Evolutionary conservation across 257 asterid species (phyloP).

Genomic region (Dorcoceras hygrometricum): DNA sequence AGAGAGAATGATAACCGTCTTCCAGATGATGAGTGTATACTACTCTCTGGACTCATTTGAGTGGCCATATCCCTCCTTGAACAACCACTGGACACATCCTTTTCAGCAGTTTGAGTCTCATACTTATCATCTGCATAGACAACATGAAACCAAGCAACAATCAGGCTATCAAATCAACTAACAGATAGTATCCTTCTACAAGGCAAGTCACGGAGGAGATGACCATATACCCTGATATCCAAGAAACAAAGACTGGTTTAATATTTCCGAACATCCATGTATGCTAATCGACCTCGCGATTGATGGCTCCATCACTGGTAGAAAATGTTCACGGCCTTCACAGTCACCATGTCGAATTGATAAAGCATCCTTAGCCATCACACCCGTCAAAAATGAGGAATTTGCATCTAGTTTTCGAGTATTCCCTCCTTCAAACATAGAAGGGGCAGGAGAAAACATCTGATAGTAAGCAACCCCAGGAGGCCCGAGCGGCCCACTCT

Average conservation of each 20-base stretch:
- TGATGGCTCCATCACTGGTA: conserved; percentile 49
- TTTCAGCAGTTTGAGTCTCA: conserved; percentile 34
- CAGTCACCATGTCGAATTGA: conserved; percentile 42
- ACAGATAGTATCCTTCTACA: background rate
- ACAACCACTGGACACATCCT: conserved; percentile 44
- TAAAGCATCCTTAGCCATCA: conserved; percentile 55
- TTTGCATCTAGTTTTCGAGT: conserved; percentile 37
- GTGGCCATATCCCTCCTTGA: conserved; percentile 96
- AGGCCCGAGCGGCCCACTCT: conserved; percentile 96
- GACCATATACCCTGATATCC: conserved; percentile 45
- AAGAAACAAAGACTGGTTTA: conserved; percentile 51
- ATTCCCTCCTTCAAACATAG: conserved; percentile 43
- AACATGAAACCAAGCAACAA: background rate
- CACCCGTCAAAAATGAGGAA: conserved; percentile 72
- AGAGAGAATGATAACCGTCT: conserved; percentile 49
- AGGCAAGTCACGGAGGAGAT: conserved; percentile 16
- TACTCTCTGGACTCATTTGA: conserved; percentile 90
- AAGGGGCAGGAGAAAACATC: conserved; percentile 73
- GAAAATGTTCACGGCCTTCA: conserved; percentile 44
- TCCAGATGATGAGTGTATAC: conserved; percentile 54
- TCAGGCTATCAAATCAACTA: background rate
- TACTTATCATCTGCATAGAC: conserved; percentile 37
- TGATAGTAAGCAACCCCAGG: conserved; percentile 77
- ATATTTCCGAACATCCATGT: conserved; percentile 77
- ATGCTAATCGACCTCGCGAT: conserved; percentile 87